Conservation (phyloP, 257 asterid genomes). For the Solanum paucissectum region DNA sequence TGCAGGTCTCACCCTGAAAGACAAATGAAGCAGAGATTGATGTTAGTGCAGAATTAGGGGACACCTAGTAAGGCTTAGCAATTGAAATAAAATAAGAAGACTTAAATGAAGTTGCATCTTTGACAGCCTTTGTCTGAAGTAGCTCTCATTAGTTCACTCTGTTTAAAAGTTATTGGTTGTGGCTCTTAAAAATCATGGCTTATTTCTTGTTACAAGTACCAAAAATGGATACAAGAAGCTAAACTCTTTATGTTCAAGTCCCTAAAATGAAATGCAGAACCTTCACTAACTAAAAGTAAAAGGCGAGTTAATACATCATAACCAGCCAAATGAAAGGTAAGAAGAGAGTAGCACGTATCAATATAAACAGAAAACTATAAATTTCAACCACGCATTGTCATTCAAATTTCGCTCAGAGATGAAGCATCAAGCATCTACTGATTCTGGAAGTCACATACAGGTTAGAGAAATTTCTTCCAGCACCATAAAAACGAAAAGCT, state of each 20-base stretch:
- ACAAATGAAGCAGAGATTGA: neutral
- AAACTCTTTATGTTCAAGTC: neutral
- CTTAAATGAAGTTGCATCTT: neutral
- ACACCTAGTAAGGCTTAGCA: neutral
- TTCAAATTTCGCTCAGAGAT: neutral
- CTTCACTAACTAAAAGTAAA: neutral
- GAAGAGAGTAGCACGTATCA: neutral
- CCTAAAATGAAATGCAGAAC: neutral
- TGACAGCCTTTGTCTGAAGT: neutral
- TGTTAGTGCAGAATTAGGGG: neutral
- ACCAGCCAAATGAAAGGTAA: neutral
- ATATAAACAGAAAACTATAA: neutral
- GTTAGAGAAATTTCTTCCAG: neutral
- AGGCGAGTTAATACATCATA: neutral
- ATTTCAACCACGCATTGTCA: neutral
- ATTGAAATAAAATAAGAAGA: neutral
- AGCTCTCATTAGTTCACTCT: neutral
- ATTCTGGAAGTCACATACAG: neutral
- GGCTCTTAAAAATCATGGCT: neutral
- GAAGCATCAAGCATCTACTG: neutral
- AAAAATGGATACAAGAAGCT: neutral
- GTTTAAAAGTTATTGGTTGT: neutral
- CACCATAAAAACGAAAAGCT: neutral
- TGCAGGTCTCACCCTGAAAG: conserved; percentile 36
- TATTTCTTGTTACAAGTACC: neutral